Evolutionary conservation across 768 basidiomycete genomes (phyloP), one percentile per base, ranked within the genome.

Genomic region (Pholiota conissans): DNA sequence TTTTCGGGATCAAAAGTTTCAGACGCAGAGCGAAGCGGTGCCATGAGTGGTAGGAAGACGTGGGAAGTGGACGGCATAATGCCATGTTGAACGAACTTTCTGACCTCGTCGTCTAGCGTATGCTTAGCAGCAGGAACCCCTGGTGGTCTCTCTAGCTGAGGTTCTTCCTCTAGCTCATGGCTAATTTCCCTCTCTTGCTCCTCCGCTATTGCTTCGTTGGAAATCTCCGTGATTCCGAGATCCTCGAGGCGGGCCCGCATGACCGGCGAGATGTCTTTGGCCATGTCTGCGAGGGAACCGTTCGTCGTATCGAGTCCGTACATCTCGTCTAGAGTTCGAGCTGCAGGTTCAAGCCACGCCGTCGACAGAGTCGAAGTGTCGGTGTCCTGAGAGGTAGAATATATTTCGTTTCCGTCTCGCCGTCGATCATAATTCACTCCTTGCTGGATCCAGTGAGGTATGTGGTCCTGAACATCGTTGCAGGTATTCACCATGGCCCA

Each of bases 121-220:
- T 74, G 75, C 11, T 49, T 7, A 8, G 69, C 71, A 6, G 76
- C 63, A 4, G 30, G 34, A 5, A 69, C 67, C 28, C 39, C 65
- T 0, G 70, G 61, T 4, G 78, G 75, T 6, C 77, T 68, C 61
- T 78, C 67, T 1, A 74, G 58, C 51, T 80, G 71, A 10, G 63
- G 67, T 57, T 83, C 79, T 4, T 62, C 65, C 59, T 81, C 79
- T 3, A 72, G 66, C 62, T 83, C 77, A 22, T 74, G 75, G 4
- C 62, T 59, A 6, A 83, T 66, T 56, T 83, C 80, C 24, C 81
- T 67, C 50, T 83, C 82, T 58, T 83, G 81, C 57, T 83, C 82
- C 60, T 82, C 79, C 26, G 75, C 76, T 62, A 78, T 64, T 14
- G 42, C 61, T 18, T 29, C 57, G 18, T 66, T 59, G 11, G 50